Conservation (phyloP, 768 basidiomycete genomes). For the Cystobasidium tubakii region DNA sequence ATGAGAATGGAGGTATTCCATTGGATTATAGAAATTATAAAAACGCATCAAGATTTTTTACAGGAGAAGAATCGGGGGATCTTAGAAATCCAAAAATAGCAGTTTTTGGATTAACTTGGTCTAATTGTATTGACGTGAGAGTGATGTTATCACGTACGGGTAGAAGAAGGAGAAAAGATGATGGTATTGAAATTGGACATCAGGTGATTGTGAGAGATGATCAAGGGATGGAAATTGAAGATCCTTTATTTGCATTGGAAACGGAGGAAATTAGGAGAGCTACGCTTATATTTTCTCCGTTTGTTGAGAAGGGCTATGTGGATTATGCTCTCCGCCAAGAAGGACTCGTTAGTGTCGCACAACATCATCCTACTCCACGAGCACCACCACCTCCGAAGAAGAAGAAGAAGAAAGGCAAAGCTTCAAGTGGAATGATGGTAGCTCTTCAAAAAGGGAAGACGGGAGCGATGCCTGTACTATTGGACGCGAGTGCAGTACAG, state of each 20-base stretch:
- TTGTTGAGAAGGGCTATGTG: slow-evolving; percentile 7
- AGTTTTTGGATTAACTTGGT: slow-evolving; percentile 81
- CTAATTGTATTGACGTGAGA: slow-evolving; percentile 80
- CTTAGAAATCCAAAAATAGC: slow-evolving; percentile 62
- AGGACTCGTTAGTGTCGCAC: slow-evolving; percentile 10
- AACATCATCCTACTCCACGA: background rate
- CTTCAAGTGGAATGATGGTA: background rate
- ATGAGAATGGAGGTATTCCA: slow-evolving; percentile 20
- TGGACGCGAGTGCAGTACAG: background rate
- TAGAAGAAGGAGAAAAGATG: slow-evolving; percentile 51
- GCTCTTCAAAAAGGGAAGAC: background rate
- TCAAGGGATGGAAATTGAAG: slow-evolving; percentile 20
- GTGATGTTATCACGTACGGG: slow-evolving; percentile 75
- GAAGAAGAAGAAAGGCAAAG: background rate
- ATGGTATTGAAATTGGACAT: background rate
- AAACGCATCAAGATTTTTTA: slow-evolving; percentile 27
- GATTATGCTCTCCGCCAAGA: slow-evolving; percentile 22
- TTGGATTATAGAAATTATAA: slow-evolving; percentile 22
- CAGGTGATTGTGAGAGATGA: slow-evolving; percentile 1
- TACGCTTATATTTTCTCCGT: slow-evolving; percentile 22
- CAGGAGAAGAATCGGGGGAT: slow-evolving; percentile 13
- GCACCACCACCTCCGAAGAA: background rate
- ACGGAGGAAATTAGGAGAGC: slow-evolving; percentile 27
- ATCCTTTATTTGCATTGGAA: background rate
- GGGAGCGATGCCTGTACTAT: background rate